phyloP scores from a whole-genome alignment of 176 grass and related monocot genomes.

The Paspalum vaginatum region DNA sequence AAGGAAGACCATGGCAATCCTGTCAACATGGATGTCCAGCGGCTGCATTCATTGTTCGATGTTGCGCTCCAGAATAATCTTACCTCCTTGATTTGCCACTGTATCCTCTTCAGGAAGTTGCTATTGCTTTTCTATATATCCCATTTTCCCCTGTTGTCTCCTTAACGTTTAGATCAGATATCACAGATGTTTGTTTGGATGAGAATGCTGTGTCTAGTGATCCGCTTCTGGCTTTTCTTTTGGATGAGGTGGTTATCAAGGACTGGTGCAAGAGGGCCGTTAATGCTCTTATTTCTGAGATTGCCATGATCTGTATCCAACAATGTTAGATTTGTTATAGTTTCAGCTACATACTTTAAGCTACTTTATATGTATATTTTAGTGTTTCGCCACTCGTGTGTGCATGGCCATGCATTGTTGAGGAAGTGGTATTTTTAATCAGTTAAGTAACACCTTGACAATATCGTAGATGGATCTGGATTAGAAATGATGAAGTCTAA shows the following conservation, averaged over 20 bases:
- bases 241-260: slow-evolving; percentile 98
- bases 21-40: slow-evolving; percentile 67
- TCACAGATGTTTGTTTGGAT: slow-evolving; percentile 94
- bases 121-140: slow-evolving; percentile 24
- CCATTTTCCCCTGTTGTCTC: slow-evolving; percentile 28
- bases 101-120: slow-evolving; percentile 69
- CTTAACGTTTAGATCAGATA: slow-evolving; percentile 86
- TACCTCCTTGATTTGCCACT: slow-evolving; percentile 87
- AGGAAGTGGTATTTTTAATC: neutral
- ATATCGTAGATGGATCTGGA: slow-evolving; percentile 59
- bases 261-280: slow-evolving; percentile 91
- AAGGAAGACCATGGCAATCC: slow-evolving; percentile 61
- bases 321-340: slow-evolving; percentile 28
- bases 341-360: slow-evolving; percentile 8
- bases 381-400: slow-evolving; percentile 11
- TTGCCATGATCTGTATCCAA: slow-evolving; percentile 82
- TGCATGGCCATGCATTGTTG: slow-evolving; percentile 9
- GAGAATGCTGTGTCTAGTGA: slow-evolving; percentile 98
- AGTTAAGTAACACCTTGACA: slow-evolving; percentile 48
- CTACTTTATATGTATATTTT: neutral
- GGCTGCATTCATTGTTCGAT: slow-evolving; percentile 86
- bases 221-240: slow-evolving; percentile 93
- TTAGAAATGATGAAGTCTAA: slow-evolving; percentile 59
- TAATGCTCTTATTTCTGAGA: slow-evolving; percentile 56
- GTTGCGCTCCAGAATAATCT: slow-evolving; percentile 92